These are phyloP conservation scores for Pseudocercospora vitis DNA, from an alignment of 2,329 filamentous ascomycete genomes.

Conservation along the genomic window DNA sequence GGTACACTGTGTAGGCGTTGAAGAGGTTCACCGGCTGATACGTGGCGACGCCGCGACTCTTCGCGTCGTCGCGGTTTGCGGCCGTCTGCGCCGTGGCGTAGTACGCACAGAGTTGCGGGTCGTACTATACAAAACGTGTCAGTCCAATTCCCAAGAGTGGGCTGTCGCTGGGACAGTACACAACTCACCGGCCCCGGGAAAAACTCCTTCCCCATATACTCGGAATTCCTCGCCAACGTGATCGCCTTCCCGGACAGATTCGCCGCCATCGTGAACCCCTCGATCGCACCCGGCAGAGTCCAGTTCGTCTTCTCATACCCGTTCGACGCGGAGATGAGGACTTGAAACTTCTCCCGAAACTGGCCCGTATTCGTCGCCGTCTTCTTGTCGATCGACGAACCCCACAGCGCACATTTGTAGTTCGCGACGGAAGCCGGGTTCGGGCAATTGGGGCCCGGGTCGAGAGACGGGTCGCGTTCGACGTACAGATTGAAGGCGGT, in stretches of 20 bases:
- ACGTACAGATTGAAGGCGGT: slow-evolving; percentile 32
- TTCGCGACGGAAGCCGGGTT: slow-evolving; percentile 35
- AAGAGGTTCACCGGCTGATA: slow-evolving; percentile 32
- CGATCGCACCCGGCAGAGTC: slow-evolving; percentile 20
- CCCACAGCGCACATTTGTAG: slow-evolving; percentile 40
- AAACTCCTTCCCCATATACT: slow-evolving; percentile 28
- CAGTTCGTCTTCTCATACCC: slow-evolving; percentile 35
- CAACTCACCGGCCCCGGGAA: slow-evolving; percentile 32
- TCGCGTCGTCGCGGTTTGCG: slow-evolving; percentile 25
- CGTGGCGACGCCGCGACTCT: slow-evolving; percentile 14
- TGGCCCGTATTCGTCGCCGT: slow-evolving; percentile 32
- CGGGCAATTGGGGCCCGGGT: slow-evolving; percentile 28
- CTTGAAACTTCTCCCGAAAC: slow-evolving; percentile 30
- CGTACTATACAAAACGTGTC: too few relatives aligned
- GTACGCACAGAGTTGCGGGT: slow-evolving; percentile 28
- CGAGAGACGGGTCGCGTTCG: slow-evolving; percentile 29
- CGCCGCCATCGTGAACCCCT: slow-evolving; percentile 36
- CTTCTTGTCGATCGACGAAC: slow-evolving; percentile 32
- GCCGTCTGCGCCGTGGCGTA: slow-evolving; percentile 30
- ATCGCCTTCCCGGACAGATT: slow-evolving; percentile 32
- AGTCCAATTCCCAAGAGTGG: too few relatives aligned
- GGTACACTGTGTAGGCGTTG: slow-evolving; percentile 33
- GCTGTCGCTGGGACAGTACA: too few relatives aligned
- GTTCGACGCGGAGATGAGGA: slow-evolving; percentile 34
- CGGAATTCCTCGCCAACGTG: slow-evolving; percentile 24